Conservation (phyloP, 257 asterid species). For the Mentha longifolia region DNA sequence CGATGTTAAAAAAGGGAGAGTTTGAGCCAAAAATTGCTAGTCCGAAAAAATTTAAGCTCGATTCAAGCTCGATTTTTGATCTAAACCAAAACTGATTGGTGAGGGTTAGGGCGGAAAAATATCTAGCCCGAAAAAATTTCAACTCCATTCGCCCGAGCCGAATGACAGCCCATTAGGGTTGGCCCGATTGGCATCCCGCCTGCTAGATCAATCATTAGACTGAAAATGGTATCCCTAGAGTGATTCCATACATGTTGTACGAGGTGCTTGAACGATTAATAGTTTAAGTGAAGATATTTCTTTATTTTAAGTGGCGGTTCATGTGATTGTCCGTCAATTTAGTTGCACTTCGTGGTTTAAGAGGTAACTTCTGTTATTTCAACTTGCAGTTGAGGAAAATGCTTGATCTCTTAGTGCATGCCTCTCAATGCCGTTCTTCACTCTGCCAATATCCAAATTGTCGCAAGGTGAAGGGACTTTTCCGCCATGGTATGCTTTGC, state of each 20-base stretch:
- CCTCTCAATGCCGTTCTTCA: constrained; percentile 85
- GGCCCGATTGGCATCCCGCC: neutral
- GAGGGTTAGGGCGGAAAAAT: too few relatives aligned
- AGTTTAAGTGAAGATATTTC: constrained; percentile 11
- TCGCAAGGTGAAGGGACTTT: constrained; percentile 96
- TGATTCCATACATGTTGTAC: neutral
- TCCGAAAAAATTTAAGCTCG: too few relatives aligned
- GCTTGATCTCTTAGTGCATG: constrained; percentile 97
- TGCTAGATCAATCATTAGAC: neutral
- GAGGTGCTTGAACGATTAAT: neutral
- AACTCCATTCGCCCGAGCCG: too few relatives aligned
- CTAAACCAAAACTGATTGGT: too few relatives aligned
- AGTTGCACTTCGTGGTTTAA: neutral
- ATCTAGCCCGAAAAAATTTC: too few relatives aligned
- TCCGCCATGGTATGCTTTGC: constrained; percentile 93
- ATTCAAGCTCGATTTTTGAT: too few relatives aligned
- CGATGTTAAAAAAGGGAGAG: too few relatives aligned
- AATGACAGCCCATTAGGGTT: too few relatives aligned
- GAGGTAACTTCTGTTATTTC: constrained; percentile 34
- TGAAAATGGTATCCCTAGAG: neutral
- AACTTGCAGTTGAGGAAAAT: constrained; percentile 82
- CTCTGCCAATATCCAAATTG: constrained; percentile 89
- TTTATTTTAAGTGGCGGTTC: neutral
- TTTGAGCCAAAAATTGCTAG: too few relatives aligned
- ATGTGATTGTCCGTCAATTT: neutral